Conservation (phyloP, 2,329 filamentous ascomycete species). For the Phialophora tarda region DNA sequence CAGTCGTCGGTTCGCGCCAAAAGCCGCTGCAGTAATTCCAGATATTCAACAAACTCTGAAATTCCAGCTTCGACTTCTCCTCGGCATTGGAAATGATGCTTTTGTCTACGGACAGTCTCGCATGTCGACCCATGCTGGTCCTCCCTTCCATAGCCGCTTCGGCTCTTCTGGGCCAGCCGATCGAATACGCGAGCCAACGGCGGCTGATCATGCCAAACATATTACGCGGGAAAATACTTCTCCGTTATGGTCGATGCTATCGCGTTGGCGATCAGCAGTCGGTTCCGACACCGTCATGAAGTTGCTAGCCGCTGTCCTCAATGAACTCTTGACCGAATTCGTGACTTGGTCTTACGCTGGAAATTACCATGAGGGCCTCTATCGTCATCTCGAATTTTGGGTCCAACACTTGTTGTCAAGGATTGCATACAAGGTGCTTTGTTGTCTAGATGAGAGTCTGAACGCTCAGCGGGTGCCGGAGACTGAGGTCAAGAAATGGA, state of each 20-base stretch:
- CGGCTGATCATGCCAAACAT: slow-evolving; percentile 24
- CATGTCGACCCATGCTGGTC: slow-evolving; percentile 11
- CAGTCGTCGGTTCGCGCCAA: slow-evolving; percentile 21
- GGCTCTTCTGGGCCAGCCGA: slow-evolving; percentile 22
- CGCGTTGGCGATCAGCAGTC: slow-evolving; percentile 43
- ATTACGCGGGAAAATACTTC: slow-evolving; percentile 22
- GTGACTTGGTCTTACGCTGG: slow-evolving; percentile 62
- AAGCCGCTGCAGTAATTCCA: slow-evolving; percentile 19
- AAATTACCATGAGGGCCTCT: slow-evolving; percentile 59
- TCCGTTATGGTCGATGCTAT: slow-evolving; percentile 27
- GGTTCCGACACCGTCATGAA: slow-evolving; percentile 61
- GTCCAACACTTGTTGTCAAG: slow-evolving; percentile 60
- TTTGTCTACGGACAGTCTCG: slow-evolving; percentile 27
- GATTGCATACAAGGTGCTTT: slow-evolving; percentile 54
- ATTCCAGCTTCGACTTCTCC: slow-evolving; percentile 25
- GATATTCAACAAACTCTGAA: slow-evolving; percentile 20
- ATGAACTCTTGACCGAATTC: slow-evolving; percentile 62
- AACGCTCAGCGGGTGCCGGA: slow-evolving; percentile 43
- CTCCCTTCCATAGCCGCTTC: slow-evolving; percentile 31
- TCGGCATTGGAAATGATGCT: slow-evolving; percentile 30
- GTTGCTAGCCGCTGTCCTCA: slow-evolving; percentile 64
- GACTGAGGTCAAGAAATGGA: slow-evolving; percentile 58
- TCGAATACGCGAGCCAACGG: slow-evolving; percentile 29
- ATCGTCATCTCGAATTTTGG: slow-evolving; percentile 61
- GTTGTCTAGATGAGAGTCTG: slow-evolving; percentile 17